Conservation (phyloP, 2,329 filamentous ascomycete genomes). For the Pseudocercospora vitis region DNA sequence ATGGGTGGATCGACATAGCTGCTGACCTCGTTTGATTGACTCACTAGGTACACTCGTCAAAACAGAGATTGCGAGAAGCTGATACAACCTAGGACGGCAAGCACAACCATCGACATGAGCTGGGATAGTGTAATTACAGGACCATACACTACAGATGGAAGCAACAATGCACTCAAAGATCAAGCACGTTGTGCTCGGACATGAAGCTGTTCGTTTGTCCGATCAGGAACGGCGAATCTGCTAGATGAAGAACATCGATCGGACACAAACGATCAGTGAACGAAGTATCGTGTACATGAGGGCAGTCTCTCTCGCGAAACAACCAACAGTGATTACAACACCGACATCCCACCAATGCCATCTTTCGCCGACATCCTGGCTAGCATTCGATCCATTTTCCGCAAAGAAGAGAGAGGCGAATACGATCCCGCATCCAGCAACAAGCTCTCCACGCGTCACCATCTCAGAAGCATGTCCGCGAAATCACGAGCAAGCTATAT, state of each 20-base stretch:
- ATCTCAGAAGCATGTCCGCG: background rate
- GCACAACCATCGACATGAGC: background rate
- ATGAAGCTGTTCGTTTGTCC: background rate
- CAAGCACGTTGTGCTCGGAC: background rate
- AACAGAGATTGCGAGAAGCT: background rate
- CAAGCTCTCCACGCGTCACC: background rate
- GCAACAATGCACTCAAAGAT: background rate
- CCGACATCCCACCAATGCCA: background rate
- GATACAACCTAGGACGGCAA: background rate
- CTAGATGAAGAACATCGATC: background rate
- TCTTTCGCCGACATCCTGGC: background rate
- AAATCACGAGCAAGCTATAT: background rate
- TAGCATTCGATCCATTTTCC: background rate
- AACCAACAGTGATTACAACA: background rate
- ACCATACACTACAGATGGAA: background rate
- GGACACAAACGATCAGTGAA: background rate
- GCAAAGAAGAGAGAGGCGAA: background rate
- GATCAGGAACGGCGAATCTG: background rate
- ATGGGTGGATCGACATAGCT: background rate
- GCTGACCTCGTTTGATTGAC: background rate
- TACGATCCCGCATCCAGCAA: background rate
- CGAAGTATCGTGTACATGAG: no score
- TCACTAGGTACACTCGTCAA: background rate
- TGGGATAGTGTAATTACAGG: background rate
- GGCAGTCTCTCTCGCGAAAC: no score